phyloP scores from a whole-genome alignment of 108 stramenopile species.

The Cyclotella choctawhatcheeana region DNA sequence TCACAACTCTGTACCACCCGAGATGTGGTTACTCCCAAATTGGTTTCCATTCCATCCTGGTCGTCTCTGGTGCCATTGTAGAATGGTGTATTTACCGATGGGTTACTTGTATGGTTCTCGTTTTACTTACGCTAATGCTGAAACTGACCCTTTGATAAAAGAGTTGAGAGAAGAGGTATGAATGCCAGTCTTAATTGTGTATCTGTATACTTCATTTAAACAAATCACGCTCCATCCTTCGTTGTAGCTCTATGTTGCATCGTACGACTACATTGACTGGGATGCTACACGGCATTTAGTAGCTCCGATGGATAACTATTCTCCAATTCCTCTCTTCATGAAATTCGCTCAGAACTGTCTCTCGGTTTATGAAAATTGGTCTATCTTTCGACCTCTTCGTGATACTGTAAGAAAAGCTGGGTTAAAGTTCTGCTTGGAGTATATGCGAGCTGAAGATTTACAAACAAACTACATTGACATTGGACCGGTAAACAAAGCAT shows the following conservation, averaged over 20 bases:
- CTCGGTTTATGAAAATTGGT: constrained; percentile 84
- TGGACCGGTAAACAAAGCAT: constrained; percentile 98
- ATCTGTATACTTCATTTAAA: constrained; percentile 1
- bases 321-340: constrained; percentile 89
- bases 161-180: constrained; percentile 71
- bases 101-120: constrained; percentile 91
- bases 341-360: constrained; percentile 82
- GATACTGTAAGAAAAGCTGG: constrained; percentile 68
- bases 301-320: constrained; percentile 95
- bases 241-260: constrained; percentile 66
- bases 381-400: constrained; percentile 72
- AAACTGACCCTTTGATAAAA: constrained; percentile 73
- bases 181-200: neutral
- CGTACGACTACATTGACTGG: constrained; percentile 89
- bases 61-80: constrained; percentile 97
- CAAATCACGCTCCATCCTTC: neutral
- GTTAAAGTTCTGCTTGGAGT: constrained; percentile 78
- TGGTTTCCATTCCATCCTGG: constrained; percentile 99
- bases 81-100: constrained; percentile 99
- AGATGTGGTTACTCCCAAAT: constrained; percentile 98
- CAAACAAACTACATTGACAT: constrained; percentile 98
- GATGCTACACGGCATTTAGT: constrained; percentile 80
- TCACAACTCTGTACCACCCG: constrained; percentile 94
- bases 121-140: constrained; percentile 76
- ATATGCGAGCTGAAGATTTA: constrained; percentile 95